Evolutionary conservation across 768 basidiomycete genomes (phyloP).

Genomic region (Dentipellis sp.): DNA sequence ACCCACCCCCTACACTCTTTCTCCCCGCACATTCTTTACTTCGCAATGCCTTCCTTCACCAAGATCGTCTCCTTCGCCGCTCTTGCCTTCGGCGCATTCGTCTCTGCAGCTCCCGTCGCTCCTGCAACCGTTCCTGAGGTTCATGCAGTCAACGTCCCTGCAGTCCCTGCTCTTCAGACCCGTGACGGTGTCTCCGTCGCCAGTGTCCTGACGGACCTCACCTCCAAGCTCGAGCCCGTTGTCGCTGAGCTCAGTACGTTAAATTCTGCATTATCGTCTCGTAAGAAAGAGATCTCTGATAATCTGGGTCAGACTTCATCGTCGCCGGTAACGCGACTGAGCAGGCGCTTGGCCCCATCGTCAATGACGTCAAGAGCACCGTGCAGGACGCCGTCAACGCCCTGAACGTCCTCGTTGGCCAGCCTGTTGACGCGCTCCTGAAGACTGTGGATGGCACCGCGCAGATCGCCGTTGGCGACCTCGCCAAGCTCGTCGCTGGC

Average conservation of each 20-base stretch:
- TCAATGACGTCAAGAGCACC: neutral
- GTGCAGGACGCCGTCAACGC: neutral
- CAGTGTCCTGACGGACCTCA: slow-evolving; percentile 17
- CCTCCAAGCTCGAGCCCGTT: slow-evolving; percentile 11
- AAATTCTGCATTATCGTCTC: neutral
- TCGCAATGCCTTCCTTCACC: neutral
- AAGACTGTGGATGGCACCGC: neutral
- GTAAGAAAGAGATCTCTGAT: neutral
- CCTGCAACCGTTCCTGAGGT: neutral
- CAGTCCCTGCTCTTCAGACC: neutral
- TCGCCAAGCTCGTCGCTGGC: neutral
- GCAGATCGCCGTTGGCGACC: neutral
- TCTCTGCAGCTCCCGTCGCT: slow-evolving; percentile 19
- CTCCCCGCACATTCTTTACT: neutral
- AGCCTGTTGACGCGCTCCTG: neutral
- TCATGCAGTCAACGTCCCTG: neutral
- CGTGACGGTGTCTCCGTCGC: neutral
- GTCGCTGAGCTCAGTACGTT: slow-evolving; percentile 21
- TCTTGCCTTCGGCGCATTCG: slow-evolving; percentile 21
- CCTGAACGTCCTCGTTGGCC: neutral
- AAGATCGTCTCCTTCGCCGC: slow-evolving; percentile 16
- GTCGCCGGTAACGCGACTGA: neutral
- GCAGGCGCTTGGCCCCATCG: neutral
- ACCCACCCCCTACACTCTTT: neutral
- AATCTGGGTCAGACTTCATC: slow-evolving; percentile 3